Evolutionary conservation across 139 green algal genomes (phyloP).

Genomic region (Chlamydomonas schloesseri): DNA sequence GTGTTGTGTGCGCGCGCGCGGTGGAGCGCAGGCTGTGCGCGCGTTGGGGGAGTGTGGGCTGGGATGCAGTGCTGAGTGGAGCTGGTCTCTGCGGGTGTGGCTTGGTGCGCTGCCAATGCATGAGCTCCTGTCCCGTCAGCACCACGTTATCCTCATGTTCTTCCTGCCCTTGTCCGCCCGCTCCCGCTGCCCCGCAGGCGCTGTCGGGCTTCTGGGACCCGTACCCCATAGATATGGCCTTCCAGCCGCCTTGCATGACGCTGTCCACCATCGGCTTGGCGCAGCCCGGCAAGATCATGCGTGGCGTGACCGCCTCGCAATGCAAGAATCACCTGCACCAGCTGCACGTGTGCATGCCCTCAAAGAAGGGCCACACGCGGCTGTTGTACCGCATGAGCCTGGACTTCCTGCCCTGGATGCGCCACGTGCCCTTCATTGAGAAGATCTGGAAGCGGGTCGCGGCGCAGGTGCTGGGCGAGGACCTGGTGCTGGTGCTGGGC

Average conservation of each 20-base stretch:
- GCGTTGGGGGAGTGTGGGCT: background rate
- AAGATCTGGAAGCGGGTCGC: conserved; percentile 83
- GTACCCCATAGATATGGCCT: conserved; percentile 99
- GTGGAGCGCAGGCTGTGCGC: background rate
- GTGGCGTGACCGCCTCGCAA: conserved; percentile 70
- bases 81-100: too few species aligned
- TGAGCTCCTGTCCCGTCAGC: too few species aligned
- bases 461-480: conserved; percentile 91
- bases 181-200: conserved; percentile 38
- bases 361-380: conserved; percentile 85
- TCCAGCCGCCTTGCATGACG: conserved; percentile 94
- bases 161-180: too few species aligned
- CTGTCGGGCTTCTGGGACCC: conserved; percentile 94
- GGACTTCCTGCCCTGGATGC: conserved; percentile 94
- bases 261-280: conserved; percentile 91
- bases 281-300: conserved; percentile 91
- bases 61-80: too few species aligned
- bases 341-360: conserved; percentile 96
- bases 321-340: conserved; percentile 97
- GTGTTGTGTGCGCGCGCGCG: too few species aligned
- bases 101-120: too few species aligned
- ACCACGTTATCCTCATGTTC: too few species aligned
- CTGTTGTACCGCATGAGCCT: conserved; percentile 98
- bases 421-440: conserved; percentile 90
- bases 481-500: conserved; percentile 94